Evolutionary conservation across 495 filamentous ascomycete genomes (phyloP).

Genomic region (Neurospora terricola): DNA sequence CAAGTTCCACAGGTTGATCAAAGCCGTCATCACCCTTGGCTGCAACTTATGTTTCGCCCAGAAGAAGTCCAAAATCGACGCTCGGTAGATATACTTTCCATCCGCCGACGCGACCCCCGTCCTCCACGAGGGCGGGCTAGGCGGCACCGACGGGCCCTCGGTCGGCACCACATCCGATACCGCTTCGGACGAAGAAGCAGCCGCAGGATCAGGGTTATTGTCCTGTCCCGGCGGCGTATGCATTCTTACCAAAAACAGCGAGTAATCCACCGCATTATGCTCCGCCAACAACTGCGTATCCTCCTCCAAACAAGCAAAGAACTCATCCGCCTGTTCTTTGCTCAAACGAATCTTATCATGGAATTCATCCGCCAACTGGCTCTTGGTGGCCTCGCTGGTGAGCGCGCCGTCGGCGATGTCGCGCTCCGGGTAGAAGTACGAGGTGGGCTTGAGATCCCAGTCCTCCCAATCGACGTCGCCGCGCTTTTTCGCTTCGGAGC

Average conservation of each 20-base stretch:
- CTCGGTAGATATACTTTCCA: slow-evolving; percentile 54
- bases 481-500: slow-evolving; percentile 28
- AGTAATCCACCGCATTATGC: slow-evolving; percentile 59
- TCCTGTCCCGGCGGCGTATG: slow-evolving; percentile 13
- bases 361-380: slow-evolving; percentile 52
- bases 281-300: slow-evolving; percentile 52
- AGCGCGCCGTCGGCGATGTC: slow-evolving; percentile 52
- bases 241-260: slow-evolving; percentile 53
- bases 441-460: slow-evolving; percentile 61
- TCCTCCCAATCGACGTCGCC: slow-evolving; percentile 47
- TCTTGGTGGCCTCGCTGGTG: slow-evolving; percentile 47
- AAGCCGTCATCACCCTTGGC: slow-evolving; percentile 49
- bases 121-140: slow-evolving; percentile 39
- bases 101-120: slow-evolving; percentile 47
- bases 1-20: slow-evolving; percentile 52
- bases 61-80: slow-evolving; percentile 58
- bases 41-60: slow-evolving; percentile 60
- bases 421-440: slow-evolving; percentile 63
- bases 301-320: slow-evolving; percentile 38
- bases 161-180: slow-evolving; percentile 11
- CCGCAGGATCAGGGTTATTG: not conserved
- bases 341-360: slow-evolving; percentile 51
- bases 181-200: slow-evolving; percentile 12
- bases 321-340: slow-evolving; percentile 36
- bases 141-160: slow-evolving; percentile 21